Evolutionary conservation across 352 stramenopile species (phyloP).

Genomic region (Phytophthora crassamura): DNA sequence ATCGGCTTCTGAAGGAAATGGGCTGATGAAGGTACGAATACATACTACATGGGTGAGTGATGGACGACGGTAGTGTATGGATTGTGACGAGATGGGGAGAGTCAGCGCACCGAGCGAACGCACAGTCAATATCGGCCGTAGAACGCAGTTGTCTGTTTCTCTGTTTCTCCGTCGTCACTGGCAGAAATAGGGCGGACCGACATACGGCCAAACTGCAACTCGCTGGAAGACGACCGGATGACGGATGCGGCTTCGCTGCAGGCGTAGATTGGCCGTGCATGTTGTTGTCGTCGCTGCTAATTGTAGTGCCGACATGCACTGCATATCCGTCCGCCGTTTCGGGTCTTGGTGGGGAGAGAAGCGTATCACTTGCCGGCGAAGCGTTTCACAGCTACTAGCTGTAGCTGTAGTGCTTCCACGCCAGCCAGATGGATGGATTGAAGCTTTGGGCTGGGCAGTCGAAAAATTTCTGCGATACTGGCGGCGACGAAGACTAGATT

Average conservation of each 20-base stretch:
- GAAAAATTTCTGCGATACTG: no score
- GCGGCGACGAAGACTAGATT: no score
- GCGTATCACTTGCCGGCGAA: not conserved
- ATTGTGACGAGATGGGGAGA: no score
- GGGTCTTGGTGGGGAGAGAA: slow-evolving; percentile 5
- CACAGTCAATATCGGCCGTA: slow-evolving; percentile 20
- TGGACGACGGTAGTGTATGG: no score
- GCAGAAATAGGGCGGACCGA: slow-evolving; percentile 23
- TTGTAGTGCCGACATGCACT: slow-evolving; percentile 14
- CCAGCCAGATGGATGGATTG: no score
- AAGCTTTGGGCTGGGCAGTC: no score
- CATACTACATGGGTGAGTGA: no score
- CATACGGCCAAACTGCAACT: slow-evolving; percentile 12
- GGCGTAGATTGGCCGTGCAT: not conserved
- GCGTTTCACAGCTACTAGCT: slow-evolving; percentile 10
- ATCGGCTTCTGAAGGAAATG: not conserved
- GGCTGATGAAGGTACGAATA: not conserved
- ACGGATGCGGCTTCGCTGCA: not conserved
- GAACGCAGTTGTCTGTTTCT: not conserved
- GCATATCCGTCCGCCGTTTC: slow-evolving; percentile 6
- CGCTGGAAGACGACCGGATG: slow-evolving; percentile 1
- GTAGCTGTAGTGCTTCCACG: no score
- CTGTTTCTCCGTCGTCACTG: slow-evolving; percentile 17
- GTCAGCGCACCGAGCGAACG: not conserved
- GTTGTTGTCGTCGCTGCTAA: slow-evolving; percentile 5